phyloP scores from a whole-genome alignment of 1,284 basidiomycete genomes.

The Leccinum insigne region DNA sequence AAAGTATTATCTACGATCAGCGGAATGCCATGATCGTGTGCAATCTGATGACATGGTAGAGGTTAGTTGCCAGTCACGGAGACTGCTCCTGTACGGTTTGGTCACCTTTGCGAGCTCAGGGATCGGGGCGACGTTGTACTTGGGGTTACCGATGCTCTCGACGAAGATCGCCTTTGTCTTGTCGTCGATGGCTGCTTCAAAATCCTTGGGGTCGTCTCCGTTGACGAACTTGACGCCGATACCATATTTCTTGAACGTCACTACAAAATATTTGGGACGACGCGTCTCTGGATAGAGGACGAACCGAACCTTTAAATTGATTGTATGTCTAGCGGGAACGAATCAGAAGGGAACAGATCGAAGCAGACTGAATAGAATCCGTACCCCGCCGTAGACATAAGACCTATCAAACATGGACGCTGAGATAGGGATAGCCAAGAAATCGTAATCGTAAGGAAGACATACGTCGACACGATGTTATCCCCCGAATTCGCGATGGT shows the following conservation, averaged over 20 bases:
- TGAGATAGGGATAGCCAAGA: neutral
- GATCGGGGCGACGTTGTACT: conserved; percentile 74
- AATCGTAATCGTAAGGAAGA: neutral
- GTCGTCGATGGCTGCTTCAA: conserved; percentile 74
- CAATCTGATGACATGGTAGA: conserved; percentile 40
- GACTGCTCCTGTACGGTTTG: neutral
- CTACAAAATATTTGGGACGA: conserved; percentile 35
- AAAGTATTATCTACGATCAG: conserved; percentile 92
- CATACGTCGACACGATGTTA: conserved; percentile 77
- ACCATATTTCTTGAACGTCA: conserved; percentile 77
- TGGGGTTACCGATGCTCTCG: conserved; percentile 87
- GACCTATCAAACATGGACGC: conserved; percentile 36
- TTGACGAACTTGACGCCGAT: conserved; percentile 80
- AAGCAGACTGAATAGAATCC: conserved; percentile 32
- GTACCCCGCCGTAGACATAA: conserved; percentile 65
- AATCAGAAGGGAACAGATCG: neutral
- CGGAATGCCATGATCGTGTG: conserved; percentile 76
- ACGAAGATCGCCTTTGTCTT: conserved; percentile 82
- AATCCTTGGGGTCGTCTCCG: conserved; percentile 60
- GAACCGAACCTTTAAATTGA: conserved; percentile 61
- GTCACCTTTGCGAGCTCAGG: conserved; percentile 70
- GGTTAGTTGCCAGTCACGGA: neutral
- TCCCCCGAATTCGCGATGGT: conserved; percentile 72
- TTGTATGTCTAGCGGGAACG: neutral
- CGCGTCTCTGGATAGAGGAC: neutral